phyloP scores from a whole-genome alignment of 2,329 filamentous ascomycete species.

The Cladophialophora exuberans region DNA sequence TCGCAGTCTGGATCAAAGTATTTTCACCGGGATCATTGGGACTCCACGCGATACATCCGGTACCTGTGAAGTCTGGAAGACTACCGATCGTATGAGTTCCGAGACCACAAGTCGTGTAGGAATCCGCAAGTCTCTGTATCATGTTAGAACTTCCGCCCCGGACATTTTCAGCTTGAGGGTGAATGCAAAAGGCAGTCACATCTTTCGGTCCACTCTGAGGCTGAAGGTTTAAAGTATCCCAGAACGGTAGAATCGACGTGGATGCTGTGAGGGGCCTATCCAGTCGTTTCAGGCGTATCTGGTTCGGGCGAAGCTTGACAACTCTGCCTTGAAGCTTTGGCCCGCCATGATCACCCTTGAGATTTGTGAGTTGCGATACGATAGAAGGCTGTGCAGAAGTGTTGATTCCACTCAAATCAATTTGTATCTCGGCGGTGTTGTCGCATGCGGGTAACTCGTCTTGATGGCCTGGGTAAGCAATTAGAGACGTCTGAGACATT shows the following conservation, averaged over 20 bases:
- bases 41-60: slow-evolving; percentile 44
- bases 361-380: slow-evolving; percentile 25
- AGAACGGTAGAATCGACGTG: slow-evolving; percentile 61
- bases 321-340: slow-evolving; percentile 37
- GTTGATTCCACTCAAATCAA: slow-evolving; percentile 40
- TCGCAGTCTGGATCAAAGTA: slow-evolving; percentile 41
- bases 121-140: slow-evolving; percentile 55
- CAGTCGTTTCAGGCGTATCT: slow-evolving; percentile 58
- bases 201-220: slow-evolving; percentile 61
- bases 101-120: slow-evolving; percentile 61
- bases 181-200: slow-evolving; percentile 60
- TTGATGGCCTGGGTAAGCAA: slow-evolving; percentile 5
- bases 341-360: slow-evolving; percentile 31
- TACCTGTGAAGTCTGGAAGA: slow-evolving; percentile 43
- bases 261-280: slow-evolving; percentile 59
- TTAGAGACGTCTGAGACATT: slow-evolving; percentile 49
- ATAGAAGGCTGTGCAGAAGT: slow-evolving; percentile 17
- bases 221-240: slow-evolving; percentile 63
- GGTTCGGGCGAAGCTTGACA: slow-evolving; percentile 52
- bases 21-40: slow-evolving; percentile 30
- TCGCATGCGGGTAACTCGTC: slow-evolving; percentile 29
- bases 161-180: slow-evolving; percentile 52
- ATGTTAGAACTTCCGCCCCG: slow-evolving; percentile 54
- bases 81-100: slow-evolving; percentile 54
- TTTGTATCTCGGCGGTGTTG: slow-evolving; percentile 45